phyloP scores from a whole-genome alignment of 768 basidiomycete species.

The Rhodotorula diobovata region DNA sequence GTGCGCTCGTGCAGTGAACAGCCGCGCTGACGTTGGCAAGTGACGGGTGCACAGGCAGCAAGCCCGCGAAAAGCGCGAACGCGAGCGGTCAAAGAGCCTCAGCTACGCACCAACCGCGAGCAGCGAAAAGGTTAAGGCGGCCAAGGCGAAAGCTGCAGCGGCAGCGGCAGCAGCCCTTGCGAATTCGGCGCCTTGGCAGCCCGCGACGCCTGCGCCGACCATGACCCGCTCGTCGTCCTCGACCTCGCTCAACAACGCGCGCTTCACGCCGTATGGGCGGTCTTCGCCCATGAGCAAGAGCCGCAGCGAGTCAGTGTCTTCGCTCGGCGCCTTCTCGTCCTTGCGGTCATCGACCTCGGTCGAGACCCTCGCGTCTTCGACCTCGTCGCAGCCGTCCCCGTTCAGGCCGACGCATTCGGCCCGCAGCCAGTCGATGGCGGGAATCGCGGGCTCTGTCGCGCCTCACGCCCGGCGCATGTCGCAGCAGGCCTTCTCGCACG shows the following conservation, averaged over 20 bases:
- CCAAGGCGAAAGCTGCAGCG: slow-evolving; percentile 2
- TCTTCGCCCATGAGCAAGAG: slow-evolving; percentile 22
- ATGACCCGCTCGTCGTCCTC: slow-evolving; percentile 22
- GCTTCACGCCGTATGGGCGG: slow-evolving; percentile 33
- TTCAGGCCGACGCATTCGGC: slow-evolving; percentile 1
- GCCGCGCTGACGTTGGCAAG: not conserved
- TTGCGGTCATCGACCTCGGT: slow-evolving; percentile 5
- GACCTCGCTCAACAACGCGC: slow-evolving; percentile 18
- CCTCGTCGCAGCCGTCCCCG: slow-evolving; percentile 1
- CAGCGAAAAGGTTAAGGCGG: not conserved
- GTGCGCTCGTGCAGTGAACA: not conserved
- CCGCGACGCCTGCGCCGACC: not conserved
- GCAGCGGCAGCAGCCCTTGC: not conserved
- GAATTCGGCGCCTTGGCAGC: not conserved
- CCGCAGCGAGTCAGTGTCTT: slow-evolving; percentile 34
- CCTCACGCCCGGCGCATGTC: not conserved
- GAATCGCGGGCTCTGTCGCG: not conserved
- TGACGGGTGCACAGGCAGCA: slow-evolving; percentile 6
- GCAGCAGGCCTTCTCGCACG: not conserved
- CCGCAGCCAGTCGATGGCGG: slow-evolving; percentile 9
- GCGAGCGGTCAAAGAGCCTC: slow-evolving; percentile 9
- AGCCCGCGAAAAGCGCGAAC: slow-evolving; percentile 34
- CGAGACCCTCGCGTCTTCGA: slow-evolving; percentile 11
- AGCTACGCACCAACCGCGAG: not conserved
- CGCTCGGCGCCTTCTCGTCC: slow-evolving; percentile 6